Percentiles rank a stretch among this genome's conserved stretches.
Conservation (phyloP, 331 rosid species). For the Malus hybrid region DNA sequence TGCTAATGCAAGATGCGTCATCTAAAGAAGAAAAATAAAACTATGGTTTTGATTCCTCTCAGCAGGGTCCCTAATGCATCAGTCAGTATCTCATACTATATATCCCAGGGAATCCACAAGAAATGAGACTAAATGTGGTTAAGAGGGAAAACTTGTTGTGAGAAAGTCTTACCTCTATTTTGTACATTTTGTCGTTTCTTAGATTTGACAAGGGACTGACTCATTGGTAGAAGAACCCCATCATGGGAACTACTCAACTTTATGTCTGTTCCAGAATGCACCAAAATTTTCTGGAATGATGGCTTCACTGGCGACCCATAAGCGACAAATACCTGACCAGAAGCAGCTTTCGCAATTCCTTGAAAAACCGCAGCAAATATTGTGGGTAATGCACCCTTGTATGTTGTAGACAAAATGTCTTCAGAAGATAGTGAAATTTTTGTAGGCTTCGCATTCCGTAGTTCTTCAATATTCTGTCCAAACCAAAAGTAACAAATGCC, state of each 20-base stretch:
- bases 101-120: neutral
- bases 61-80: neutral
- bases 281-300: slow-evolving; percentile 59
- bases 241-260: slow-evolving; percentile 57
- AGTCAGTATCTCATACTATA: neutral
- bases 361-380: slow-evolving; percentile 76
- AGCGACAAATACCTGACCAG: slow-evolving; percentile 67
- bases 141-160: neutral
- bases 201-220: slow-evolving; percentile 46
- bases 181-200: slow-evolving; percentile 47
- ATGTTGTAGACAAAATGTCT: slow-evolving; percentile 37
- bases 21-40: neutral
- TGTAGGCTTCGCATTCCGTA: slow-evolving; percentile 55
- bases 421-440: slow-evolving; percentile 61
- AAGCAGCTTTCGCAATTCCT: slow-evolving; percentile 43
- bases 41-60: neutral
- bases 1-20: neutral
- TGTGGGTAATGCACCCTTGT: slow-evolving; percentile 53
- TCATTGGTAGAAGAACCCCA: slow-evolving; percentile 75
- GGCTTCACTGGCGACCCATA: slow-evolving; percentile 77
- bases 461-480: slow-evolving; percentile 59
- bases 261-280: slow-evolving; percentile 64
- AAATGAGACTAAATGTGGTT: neutral
- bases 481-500: slow-evolving; percentile 85
- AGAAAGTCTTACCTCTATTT: slow-evolving; percentile 40